phyloP scores from a whole-genome alignment of 2,329 filamentous ascomycete species.

The Volutella citrinella region DNA sequence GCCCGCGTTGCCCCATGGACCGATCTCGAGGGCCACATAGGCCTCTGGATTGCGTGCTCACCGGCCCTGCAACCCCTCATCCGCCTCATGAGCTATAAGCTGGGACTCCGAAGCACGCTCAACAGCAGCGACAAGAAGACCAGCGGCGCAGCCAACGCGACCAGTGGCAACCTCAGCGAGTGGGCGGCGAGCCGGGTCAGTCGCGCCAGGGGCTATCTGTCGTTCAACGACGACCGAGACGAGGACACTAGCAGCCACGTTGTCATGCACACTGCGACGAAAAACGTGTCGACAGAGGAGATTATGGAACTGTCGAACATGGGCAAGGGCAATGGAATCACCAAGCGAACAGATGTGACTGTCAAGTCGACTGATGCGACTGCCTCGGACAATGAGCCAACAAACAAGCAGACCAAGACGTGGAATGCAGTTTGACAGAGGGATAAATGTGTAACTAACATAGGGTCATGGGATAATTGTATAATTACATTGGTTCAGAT shows the following conservation, averaged over 20 bases:
- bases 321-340: constrained; percentile 14
- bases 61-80: constrained; percentile 38
- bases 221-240: constrained; percentile 9
- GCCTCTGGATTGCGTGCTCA: constrained; percentile 41
- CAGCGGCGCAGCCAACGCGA: constrained; percentile 14
- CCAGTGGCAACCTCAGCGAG: constrained; percentile 5
- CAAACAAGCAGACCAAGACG: constrained; percentile 12
- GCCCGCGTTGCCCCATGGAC: constrained; percentile 36
- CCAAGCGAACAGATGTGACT: constrained; percentile 18
- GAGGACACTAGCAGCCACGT: constrained; percentile 5
- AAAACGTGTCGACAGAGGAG: constrained; percentile 12
- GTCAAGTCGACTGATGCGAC: constrained; percentile 19
- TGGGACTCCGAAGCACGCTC: constrained; percentile 11
- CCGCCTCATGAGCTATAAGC: constrained; percentile 20
- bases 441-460: not conserved
- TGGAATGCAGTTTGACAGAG: constrained; percentile 17
- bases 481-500: not conserved
- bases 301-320: constrained; percentile 12
- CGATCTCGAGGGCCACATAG: constrained; percentile 39
- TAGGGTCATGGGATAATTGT: not conserved
- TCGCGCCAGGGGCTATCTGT: constrained; percentile 11
- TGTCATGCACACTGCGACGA: constrained; percentile 7
- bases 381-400: constrained; percentile 8
- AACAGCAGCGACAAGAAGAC: constrained; percentile 19
- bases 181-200: constrained; percentile 15